Percentiles rank a stretch among this genome's conserved stretches.
Evolutionary conservation across 192 early-diverging fungal species (phyloP).

Genomic region (Neocallimastix lanati): DNA sequence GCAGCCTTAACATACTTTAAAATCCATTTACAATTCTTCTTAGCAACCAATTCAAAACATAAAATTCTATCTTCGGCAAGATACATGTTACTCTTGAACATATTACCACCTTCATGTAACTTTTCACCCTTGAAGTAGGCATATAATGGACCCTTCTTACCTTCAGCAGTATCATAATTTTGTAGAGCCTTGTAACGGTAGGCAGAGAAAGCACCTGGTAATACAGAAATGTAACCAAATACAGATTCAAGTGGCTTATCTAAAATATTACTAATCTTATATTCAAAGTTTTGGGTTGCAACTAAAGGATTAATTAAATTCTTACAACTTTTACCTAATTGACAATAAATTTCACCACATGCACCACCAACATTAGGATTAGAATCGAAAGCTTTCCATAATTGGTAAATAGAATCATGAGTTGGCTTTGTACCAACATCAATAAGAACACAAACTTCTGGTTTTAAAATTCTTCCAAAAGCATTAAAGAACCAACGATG

Average conservation of each 20-base stretch:
- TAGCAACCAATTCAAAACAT: conserved; percentile 60
- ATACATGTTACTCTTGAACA: conserved; percentile 5
- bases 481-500: conserved; percentile 96
- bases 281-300: conserved; percentile 68
- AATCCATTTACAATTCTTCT: conserved; percentile 41
- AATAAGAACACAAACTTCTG: conserved; percentile 74
- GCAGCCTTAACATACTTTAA: conserved; percentile 47
- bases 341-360: conserved; percentile 84
- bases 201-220: conserved; percentile 72
- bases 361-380: conserved; percentile 71
- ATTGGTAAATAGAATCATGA: conserved; percentile 65
- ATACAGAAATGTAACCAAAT: conserved; percentile 87
- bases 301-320: conserved; percentile 54
- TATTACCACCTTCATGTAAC: conserved; percentile 27
- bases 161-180: conserved; percentile 12
- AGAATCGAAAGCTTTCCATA: conserved; percentile 83
- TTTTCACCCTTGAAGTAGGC: conserved; percentile 63
- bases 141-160: conserved; percentile 29
- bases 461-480: conserved; percentile 60
- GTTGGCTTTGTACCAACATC: conserved; percentile 86
- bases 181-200: conserved; percentile 59
- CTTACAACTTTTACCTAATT: conserved; percentile 50
- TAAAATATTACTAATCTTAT: conserved; percentile 55
- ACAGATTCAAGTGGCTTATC: conserved; percentile 70
- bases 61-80: conserved; percentile 59